A percentile compares a stretch with the other conserved stretches of the same genome.
Evolutionary conservation across 192 early-diverging fungal genomes (phyloP).

Genomic region (Funneliformis mosseae): DNA sequence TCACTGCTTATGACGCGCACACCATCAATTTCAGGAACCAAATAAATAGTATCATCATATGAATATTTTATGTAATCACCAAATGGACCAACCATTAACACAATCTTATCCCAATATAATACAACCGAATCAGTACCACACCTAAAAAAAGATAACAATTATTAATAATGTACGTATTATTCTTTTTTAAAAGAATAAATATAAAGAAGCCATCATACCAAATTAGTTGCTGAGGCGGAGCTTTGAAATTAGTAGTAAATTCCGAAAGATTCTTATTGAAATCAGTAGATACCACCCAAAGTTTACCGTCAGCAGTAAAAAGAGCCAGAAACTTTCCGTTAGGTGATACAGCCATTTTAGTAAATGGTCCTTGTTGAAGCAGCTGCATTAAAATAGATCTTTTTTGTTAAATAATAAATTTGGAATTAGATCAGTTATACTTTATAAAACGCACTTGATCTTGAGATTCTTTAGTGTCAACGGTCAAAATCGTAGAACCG

Average conservation of each 20-base stretch:
- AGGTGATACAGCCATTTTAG: constrained; percentile 86
- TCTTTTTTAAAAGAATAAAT: neutral
- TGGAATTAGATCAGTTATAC: neutral
- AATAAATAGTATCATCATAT: constrained; percentile 77
- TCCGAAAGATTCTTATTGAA: constrained; percentile 93
- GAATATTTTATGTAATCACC: constrained; percentile 82
- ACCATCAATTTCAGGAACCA: constrained; percentile 92
- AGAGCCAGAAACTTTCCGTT: constrained; percentile 93
- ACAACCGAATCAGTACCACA: constrained; percentile 96
- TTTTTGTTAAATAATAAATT: neutral
- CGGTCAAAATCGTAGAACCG: constrained; percentile 75
- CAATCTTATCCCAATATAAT: constrained; percentile 78
- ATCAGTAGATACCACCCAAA: constrained; percentile 94
- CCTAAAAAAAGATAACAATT: constrained; percentile 48
- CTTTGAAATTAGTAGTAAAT: constrained; percentile 64
- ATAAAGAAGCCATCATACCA: constrained; percentile 77
- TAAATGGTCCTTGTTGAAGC: constrained; percentile 87
- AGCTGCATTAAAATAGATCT: constrained; percentile 47
- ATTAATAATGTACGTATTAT: neutral
- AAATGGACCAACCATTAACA: constrained; percentile 91
- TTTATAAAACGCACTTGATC: constrained; percentile 64
- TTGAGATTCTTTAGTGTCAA: constrained; percentile 76
- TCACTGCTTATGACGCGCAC: constrained; percentile 84
- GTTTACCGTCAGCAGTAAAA: constrained; percentile 72
- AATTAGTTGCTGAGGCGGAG: constrained; percentile 72